Evolutionary conservation across 306 rosid genomes (phyloP), one percentile per base, ranked within the genome.

Genomic region (Cucumis cinereus): DNA sequence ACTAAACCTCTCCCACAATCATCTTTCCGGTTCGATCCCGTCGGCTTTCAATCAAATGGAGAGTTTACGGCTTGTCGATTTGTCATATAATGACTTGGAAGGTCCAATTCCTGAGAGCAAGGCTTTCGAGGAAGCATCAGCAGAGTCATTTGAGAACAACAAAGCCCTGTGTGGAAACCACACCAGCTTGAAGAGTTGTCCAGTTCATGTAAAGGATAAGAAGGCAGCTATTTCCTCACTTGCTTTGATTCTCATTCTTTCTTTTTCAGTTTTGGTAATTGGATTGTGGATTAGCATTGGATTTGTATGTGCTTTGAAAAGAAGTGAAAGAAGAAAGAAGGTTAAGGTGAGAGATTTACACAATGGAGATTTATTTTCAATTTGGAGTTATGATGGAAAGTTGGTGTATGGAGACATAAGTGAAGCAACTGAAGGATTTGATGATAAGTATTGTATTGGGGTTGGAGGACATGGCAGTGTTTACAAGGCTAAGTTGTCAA

Each of bases 401-500:
- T 24, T 76, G 36, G 79, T 76, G 7, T 76, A 76, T 49, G 73
- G 28, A 6, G 79, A 62, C 24, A 76, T 76, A 30, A 76, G 55
- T 35, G 79, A 61, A 45, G 59, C 79, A 62, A 76, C 79, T 30
- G 79, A 76, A 62, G 73, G 61, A 35, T 76, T 76, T 49, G 72
- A 76, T 35, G 24, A 55, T 2, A 76, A 76, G 61, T 30, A 76
- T 36, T 76, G 79, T 17, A 76, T 76, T 62, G 79, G 73, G 4
- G 59, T 62, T 55, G 72, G 79, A 43, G 73, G 79, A 5, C 73
- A 76, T 61, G 79, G 79, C 23, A 76, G 79, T 62, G 79, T 76
- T 19, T 76, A 76, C 47, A 45, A 62, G 33, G 79, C 73, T 5
- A 60, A 47, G 73, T 24, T 60, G 10, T 76, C 79, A 8, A 76